These are phyloP conservation scores for Ceratonia siliqua DNA, from an alignment of 306 rosid species.

Conservation along the genomic window DNA sequence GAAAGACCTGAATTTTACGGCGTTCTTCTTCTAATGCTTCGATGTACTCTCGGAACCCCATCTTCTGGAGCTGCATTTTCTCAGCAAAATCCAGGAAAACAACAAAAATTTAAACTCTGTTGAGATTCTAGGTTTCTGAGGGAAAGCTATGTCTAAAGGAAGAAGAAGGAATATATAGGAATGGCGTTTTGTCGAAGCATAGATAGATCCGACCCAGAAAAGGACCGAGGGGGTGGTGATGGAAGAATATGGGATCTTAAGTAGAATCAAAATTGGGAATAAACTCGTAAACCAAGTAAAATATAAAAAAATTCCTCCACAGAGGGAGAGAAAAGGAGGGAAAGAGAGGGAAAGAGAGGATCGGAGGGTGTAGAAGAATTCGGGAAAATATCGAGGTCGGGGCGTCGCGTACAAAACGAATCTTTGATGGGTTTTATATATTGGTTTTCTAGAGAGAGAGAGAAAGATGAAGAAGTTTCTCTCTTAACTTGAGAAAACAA, in stretches of 20 bases:
- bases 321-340: not conserved
- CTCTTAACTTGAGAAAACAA: not conserved
- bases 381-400: conserved; percentile 59
- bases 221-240: not conserved
- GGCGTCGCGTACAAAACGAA: conserved; percentile 84
- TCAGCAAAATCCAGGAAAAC: conserved; percentile 29
- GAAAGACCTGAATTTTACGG: conserved; percentile 68
- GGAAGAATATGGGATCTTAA: conserved; percentile 67
- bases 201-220: conserved; percentile 50
- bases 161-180: conserved; percentile 35
- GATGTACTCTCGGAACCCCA: conserved; percentile 59
- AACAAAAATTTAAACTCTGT: not conserved
- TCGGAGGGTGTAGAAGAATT: conserved; percentile 34
- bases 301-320: not conserved
- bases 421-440: conserved; percentile 52
- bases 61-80: conserved; percentile 55
- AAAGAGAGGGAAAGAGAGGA: conserved; percentile 9
- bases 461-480: not conserved
- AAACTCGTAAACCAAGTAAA: conserved; percentile 42
- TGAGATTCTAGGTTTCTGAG: not conserved
- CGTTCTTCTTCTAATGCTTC: conserved; percentile 68
- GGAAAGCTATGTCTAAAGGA: conserved; percentile 18
- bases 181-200: conserved; percentile 36
- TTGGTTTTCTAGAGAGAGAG: not conserved
- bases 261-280: conserved; percentile 72